Evolutionary conservation across 2,329 filamentous ascomycete genomes (phyloP).

Genomic region (Aspergillus arachidicola): DNA sequence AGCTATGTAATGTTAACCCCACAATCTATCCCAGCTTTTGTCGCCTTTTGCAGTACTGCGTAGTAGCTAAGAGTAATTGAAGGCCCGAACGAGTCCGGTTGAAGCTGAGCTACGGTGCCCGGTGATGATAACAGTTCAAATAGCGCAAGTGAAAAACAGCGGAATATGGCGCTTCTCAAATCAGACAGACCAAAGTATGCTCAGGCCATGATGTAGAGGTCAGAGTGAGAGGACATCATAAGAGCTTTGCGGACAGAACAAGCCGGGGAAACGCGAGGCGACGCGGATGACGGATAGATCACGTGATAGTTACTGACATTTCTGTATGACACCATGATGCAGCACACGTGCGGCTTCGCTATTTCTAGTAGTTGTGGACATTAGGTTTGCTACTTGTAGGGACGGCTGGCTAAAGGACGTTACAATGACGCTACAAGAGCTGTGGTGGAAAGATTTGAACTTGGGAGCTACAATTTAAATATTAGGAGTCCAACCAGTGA

Average conservation of each 20-base stretch:
- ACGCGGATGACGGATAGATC: constrained; percentile 19
- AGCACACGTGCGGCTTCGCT: background rate
- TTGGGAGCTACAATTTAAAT: constrained; percentile 29
- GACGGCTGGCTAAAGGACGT: background rate
- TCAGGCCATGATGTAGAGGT: constrained; percentile 5
- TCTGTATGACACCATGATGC: background rate
- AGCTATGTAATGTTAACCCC: background rate
- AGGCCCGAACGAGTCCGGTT: background rate
- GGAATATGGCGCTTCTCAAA: background rate
- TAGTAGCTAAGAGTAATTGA: background rate
- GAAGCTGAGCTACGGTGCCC: too few relatives aligned
- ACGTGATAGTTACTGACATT: constrained; percentile 14
- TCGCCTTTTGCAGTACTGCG: background rate
- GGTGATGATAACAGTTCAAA: background rate
- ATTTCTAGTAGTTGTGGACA: too few relatives aligned
- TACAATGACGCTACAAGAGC: background rate
- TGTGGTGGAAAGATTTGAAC: constrained; percentile 2
- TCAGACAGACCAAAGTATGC: background rate
- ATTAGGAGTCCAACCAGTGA: constrained; percentile 31
- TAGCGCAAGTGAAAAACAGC: background rate
- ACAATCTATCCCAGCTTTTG: background rate
- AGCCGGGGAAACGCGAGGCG: constrained; percentile 26
- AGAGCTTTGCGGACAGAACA: constrained; percentile 16
- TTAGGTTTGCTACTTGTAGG: background rate
- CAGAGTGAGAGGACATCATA: background rate